These are phyloP conservation scores for Limnanthes douglasii DNA, from an alignment of 345 rosid species.

Conservation along the genomic window DNA sequence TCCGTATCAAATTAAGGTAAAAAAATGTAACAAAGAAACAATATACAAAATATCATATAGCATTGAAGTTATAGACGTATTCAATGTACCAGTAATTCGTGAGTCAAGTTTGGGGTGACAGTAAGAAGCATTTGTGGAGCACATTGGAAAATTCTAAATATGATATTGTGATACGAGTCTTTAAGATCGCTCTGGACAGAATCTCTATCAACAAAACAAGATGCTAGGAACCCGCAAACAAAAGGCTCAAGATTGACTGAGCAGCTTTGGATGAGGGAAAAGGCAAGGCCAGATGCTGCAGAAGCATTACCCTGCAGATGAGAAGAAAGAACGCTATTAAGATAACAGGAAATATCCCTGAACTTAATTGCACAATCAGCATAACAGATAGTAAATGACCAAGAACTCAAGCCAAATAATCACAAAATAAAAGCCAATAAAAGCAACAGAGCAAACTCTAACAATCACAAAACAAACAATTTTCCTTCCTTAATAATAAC, in stretches of 20 bases:
- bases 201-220: slow-evolving; percentile 66
- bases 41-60: slow-evolving; percentile 3
- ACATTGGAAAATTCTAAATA: slow-evolving; percentile 46
- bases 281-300: slow-evolving; percentile 60
- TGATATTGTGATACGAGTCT: slow-evolving; percentile 70
- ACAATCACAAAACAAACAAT: too few species aligned
- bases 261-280: slow-evolving; percentile 60
- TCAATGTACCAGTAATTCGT: slow-evolving; percentile 55
- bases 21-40: slow-evolving; percentile 1
- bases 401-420: too few species aligned
- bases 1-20: slow-evolving; percentile 2
- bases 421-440: too few species aligned
- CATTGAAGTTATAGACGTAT: slow-evolving; percentile 1
- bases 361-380: slow-evolving; percentile 1
- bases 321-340: slow-evolving; percentile 1
- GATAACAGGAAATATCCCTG: slow-evolving; percentile 1
- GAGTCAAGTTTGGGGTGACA: slow-evolving; percentile 57
- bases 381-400: too few species aligned
- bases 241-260: slow-evolving; percentile 54
- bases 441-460: too few species aligned
- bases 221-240: slow-evolving; percentile 51
- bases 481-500: too few species aligned
- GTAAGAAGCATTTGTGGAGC: slow-evolving; percentile 70
- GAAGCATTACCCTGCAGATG: slow-evolving; percentile 30
- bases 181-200: slow-evolving; percentile 44